Evolutionary conservation across 176 grass and related monocot species (phyloP), one percentile per base, ranked within the genome.

Genomic region (Ensete glaucum): DNA sequence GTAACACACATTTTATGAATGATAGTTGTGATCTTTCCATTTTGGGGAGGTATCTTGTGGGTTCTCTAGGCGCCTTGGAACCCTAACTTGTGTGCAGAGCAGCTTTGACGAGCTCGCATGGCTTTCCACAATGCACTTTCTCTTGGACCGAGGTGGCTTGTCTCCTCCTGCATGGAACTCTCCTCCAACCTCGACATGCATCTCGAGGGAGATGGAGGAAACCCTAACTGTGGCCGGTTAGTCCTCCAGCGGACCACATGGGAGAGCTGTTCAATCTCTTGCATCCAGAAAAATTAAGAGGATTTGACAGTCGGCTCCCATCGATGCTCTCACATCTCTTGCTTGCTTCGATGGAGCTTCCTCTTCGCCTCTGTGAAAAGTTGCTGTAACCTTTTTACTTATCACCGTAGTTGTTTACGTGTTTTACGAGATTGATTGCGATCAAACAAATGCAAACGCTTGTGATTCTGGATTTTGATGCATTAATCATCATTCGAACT

Each of bases 191-290:
- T 43, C 34, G 10, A 72, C 52, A 76, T 85, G 72, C 53, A 85
- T 68, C 64, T 85, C 78, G 78, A 85, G 78, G 63, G 29, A 76
- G 72, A 85, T 64, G 62, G 50, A 27, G 62, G 50, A 27, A 68
- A 52, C 21, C 34, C 79, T 53, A 76, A 54, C 60, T 71, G 43
- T 60, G 4, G 34, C 34, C 4, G 14, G 60, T 64, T 26, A 63
- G 56, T 69, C 50, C 58, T 77, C n/a, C 43, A 16, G 12, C 13
- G 23, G 76, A 67, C 50, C 69, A 70, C 68, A 48, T 59, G 48
- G 53, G 58, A 59, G 23, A 69, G 53, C 54, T 49, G 27, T 54
- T 57, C 57, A 7, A 20, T n/a, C 57, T 60, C 57, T 60, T 20
- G 8, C 16, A 19, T 16, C 67, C 67, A 70, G 48, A 52, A 70